Percentiles rank a stretch among this genome's conserved stretches.
Evolutionary conservation across 352 stramenopile genomes (phyloP).

Genomic region (Peronosclerospora sorghi): DNA sequence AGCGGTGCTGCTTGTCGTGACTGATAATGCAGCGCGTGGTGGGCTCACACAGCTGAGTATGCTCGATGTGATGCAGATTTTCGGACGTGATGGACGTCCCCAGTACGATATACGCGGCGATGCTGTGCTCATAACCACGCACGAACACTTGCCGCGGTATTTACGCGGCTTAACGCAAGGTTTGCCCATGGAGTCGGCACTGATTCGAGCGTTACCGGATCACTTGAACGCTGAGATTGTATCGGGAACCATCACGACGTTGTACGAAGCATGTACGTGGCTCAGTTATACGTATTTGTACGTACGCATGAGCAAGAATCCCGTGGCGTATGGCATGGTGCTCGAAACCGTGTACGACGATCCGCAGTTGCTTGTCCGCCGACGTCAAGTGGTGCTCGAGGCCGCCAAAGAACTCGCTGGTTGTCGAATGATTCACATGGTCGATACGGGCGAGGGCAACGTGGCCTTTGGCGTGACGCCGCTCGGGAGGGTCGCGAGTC

Average conservation of each 20-base stretch:
- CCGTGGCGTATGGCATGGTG: conserved; percentile 95
- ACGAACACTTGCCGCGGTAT: conserved; percentile 90
- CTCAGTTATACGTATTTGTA: conserved; percentile 99
- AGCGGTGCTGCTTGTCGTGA: too few relatives aligned
- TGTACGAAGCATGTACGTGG: conserved; percentile 94
- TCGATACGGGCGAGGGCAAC: conserved; percentile 32
- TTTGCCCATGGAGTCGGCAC: conserved; percentile 96
- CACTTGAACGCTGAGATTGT: conserved; percentile 99
- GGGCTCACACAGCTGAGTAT: conserved; percentile 96
- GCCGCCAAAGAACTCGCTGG: conserved; percentile 62
- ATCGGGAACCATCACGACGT: conserved; percentile 95
- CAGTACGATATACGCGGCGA: conserved; percentile 99
- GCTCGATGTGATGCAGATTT: conserved; percentile 99
- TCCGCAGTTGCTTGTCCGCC: conserved; percentile 65
- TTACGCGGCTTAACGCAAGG: conserved; percentile 91
- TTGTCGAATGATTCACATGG: conserved; percentile 79
- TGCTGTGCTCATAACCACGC: conserved; percentile 96
- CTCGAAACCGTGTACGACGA: conserved; percentile 88
- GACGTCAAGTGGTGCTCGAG: conserved; percentile 60
- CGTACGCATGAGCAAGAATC: conserved; percentile 97
- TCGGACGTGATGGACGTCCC: conserved; percentile 95
- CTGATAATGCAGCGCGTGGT: too few relatives aligned
- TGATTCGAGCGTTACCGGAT: conserved; percentile 98
- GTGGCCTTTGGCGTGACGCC: conserved; percentile 89
- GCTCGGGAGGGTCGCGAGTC: conserved; percentile 93